Conservation (phyloP, 2,329 filamentous ascomycete species). For the Akanthomyces lecanii region DNA sequence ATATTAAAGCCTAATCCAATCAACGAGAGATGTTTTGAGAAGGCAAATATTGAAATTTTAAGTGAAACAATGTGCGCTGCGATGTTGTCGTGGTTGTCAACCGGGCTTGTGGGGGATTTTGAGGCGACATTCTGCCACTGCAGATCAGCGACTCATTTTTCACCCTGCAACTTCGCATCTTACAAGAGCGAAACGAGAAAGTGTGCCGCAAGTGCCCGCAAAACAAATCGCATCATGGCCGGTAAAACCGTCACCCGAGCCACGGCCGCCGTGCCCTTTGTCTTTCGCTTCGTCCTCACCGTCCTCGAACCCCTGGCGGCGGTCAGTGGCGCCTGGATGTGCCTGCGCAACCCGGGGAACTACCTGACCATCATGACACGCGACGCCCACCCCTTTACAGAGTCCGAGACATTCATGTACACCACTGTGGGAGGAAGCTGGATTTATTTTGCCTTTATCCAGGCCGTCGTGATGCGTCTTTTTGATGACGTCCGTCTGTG, state of each 20-base stretch:
- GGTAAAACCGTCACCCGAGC: slow-evolving; percentile 12
- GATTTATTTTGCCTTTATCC: slow-evolving; percentile 36
- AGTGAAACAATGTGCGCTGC: too few species aligned
- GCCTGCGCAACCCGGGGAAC: slow-evolving; percentile 25
- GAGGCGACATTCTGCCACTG: neutral
- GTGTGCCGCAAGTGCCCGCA: too few species aligned
- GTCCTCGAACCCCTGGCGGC: slow-evolving; percentile 34
- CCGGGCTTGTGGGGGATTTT: neutral
- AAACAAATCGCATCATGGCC: neutral
- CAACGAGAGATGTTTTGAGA: too few species aligned
- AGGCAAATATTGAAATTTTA: too few species aligned
- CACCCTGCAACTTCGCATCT: too few species aligned
- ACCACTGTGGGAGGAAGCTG: slow-evolving; percentile 29
- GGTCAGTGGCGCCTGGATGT: slow-evolving; percentile 28
- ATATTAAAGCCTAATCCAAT: too few species aligned
- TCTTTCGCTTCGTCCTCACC: slow-evolving; percentile 31
- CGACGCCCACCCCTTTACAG: slow-evolving; percentile 19
- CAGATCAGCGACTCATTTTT: neutral
- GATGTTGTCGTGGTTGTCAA: neutral
- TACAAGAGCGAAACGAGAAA: too few species aligned
- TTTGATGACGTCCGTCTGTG: slow-evolving; percentile 32
- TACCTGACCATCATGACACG: slow-evolving; percentile 31
- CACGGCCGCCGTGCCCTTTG: slow-evolving; percentile 26
- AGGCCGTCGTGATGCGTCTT: slow-evolving; percentile 32
- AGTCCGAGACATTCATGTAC: slow-evolving; percentile 28